These are phyloP conservation scores for Cryomyces minteri DNA, from an alignment of 495 filamentous ascomycete species.

Conservation along the genomic window DNA sequence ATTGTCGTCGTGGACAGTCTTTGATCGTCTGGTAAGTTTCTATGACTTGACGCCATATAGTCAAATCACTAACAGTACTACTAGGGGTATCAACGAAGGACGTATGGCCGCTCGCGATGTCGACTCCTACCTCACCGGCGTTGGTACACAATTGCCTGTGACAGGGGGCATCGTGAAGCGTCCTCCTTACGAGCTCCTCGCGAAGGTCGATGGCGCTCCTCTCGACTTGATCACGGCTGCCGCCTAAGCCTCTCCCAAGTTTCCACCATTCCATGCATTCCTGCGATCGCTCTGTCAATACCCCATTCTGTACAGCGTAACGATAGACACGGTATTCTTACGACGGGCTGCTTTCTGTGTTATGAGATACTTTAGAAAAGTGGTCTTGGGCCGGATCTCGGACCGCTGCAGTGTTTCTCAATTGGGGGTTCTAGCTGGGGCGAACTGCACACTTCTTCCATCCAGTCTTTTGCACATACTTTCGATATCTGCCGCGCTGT, in stretches of 20 bases:
- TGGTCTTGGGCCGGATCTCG: too few relatives aligned
- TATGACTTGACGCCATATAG: neutral
- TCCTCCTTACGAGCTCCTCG: conserved; percentile 40
- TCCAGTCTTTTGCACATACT: too few relatives aligned
- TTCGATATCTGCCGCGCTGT: too few relatives aligned
- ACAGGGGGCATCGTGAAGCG: conserved; percentile 89
- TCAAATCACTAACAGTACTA: neutral
- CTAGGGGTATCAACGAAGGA: conserved; percentile 95
- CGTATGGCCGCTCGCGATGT: conserved; percentile 88
- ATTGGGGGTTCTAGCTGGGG: too few relatives aligned
- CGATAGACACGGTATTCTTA: neutral
- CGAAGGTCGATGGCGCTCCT: conserved; percentile 14
- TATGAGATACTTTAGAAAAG: too few relatives aligned
- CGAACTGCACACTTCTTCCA: too few relatives aligned
- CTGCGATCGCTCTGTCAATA: too few relatives aligned
- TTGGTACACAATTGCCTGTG: conserved; percentile 64
- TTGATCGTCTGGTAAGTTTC: conserved; percentile 85
- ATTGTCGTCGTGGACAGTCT: conserved; percentile 91
- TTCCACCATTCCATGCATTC: too few relatives aligned
- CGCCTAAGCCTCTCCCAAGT: neutral
- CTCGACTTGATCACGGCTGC: conserved; percentile 17
- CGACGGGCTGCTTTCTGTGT: too few relatives aligned
- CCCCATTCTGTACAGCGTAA: neutral
- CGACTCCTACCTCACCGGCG: conserved; percentile 67
- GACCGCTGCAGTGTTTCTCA: too few relatives aligned